phyloP scores from a whole-genome alignment of 257 asterid genomes.

The Thymus quinquecostatus region DNA sequence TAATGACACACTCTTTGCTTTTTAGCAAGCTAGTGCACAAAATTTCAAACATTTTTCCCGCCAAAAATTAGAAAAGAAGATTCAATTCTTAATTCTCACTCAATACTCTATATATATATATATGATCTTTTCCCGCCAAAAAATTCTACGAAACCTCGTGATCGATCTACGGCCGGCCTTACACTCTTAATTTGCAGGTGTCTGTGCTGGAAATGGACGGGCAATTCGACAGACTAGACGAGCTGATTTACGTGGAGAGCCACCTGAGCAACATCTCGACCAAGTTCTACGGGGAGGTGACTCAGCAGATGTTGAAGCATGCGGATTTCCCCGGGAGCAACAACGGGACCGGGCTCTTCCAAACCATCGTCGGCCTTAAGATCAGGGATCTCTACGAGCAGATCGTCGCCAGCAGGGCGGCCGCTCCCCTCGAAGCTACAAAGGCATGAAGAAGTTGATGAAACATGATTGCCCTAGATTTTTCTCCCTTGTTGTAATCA shows the following conservation, averaged over 20 bases:
- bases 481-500: constrained; percentile 9
- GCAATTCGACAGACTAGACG: constrained; percentile 92
- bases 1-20: too few species aligned
- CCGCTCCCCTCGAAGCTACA: constrained; percentile 58
- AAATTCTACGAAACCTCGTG: too few species aligned
- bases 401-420: constrained; percentile 57
- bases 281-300: constrained; percentile 96
- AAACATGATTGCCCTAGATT: neutral
- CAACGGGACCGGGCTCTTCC: constrained; percentile 98
- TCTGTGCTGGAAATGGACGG: constrained; percentile 99
- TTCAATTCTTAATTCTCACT: too few species aligned
- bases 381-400: constrained; percentile 96
- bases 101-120: too few species aligned
- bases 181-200: constrained; percentile 46
- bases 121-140: too few species aligned
- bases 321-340: constrained; percentile 97
- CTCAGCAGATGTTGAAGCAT: constrained; percentile 96
- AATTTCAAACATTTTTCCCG: too few species aligned
- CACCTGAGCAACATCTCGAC: constrained; percentile 91
- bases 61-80: too few species aligned
- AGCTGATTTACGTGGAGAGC: constrained; percentile 92
- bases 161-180: too few species aligned
- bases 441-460: constrained; percentile 48
- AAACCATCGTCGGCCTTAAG: constrained; percentile 84
- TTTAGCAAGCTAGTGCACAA: too few species aligned